These are phyloP conservation scores for Psilocybe subaeruginosa DNA, from an alignment of 768 basidiomycete genomes.

Conservation along the genomic window DNA sequence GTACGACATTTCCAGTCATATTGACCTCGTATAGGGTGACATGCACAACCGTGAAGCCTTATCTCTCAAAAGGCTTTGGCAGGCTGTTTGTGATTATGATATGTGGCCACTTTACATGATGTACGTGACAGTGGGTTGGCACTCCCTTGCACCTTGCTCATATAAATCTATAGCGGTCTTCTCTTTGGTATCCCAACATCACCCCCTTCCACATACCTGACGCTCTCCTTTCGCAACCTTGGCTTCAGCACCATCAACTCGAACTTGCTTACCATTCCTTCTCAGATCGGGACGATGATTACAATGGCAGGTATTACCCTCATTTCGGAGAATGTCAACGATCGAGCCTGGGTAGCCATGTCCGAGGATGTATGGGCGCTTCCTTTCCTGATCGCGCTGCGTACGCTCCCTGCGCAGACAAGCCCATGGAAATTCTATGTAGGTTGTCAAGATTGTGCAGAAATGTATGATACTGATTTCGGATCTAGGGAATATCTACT, in stretches of 20 bases:
- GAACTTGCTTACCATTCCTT: conserved; percentile 65
- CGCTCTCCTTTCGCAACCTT: conserved; percentile 56
- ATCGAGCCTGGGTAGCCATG: conserved; percentile 57
- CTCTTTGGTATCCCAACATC: conserved; percentile 53
- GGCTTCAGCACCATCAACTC: conserved; percentile 66
- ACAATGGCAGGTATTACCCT: conserved; percentile 54
- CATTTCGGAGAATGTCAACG: conserved; percentile 54
- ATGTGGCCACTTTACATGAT: conserved; percentile 69
- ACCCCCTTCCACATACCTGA: conserved; percentile 59
- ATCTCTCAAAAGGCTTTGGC: conserved; percentile 50
- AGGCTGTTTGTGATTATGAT: conserved; percentile 61
- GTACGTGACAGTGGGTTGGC: conserved; percentile 24
- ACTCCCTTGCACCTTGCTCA: conserved; percentile 16
- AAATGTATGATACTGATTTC: background rate
- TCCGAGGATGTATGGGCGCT: conserved; percentile 60
- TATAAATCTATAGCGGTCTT: conserved; percentile 49
- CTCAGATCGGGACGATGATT: conserved; percentile 50
- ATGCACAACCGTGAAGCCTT: conserved; percentile 76
- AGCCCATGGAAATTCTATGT: conserved; percentile 61
- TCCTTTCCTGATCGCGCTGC: conserved; percentile 62
- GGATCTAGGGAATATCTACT: conserved; percentile 20
- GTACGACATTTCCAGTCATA: background rate
- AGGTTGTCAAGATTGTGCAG: conserved; percentile 14
- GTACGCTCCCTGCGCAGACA: conserved; percentile 46
- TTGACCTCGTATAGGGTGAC: conserved; percentile 42